Conservation (phyloP, 2,329 filamentous ascomycete species). For the Pseudogymnoascus sp. region DNA sequence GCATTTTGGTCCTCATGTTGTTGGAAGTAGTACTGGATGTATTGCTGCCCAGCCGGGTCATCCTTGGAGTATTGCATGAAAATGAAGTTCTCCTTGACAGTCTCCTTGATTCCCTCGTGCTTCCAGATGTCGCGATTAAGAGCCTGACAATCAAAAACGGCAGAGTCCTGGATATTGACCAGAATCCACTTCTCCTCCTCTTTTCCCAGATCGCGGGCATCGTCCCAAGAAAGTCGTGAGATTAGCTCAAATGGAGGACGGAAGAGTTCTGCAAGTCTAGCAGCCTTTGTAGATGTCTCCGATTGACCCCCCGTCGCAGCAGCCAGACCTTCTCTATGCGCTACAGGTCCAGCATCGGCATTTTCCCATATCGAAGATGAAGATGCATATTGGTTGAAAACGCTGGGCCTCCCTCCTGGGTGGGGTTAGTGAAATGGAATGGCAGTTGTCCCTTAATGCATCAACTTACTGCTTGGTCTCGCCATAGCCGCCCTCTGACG, state of each 20-base stretch:
- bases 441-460: background rate
- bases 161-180: conserved; percentile 89
- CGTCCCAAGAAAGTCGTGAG: conserved; percentile 68
- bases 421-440: conserved; percentile 9
- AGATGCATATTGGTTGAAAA: conserved; percentile 58
- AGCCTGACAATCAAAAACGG: conserved; percentile 88
- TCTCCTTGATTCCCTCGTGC: conserved; percentile 65
- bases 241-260: conserved; percentile 89
- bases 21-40: conserved; percentile 82
- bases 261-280: conserved; percentile 81
- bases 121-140: conserved; percentile 97
- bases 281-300: conserved; percentile 59
- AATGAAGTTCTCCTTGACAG: conserved; percentile 84
- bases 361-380: conserved; percentile 40
- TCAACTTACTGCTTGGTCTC: conserved; percentile 20
- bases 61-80: conserved; percentile 92
- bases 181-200: conserved; percentile 88
- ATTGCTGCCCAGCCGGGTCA: conserved; percentile 67
- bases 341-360: conserved; percentile 35
- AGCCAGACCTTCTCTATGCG: conserved; percentile 44
- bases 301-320: conserved; percentile 57
- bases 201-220: conserved; percentile 76
- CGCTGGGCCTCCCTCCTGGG: conserved; percentile 42
- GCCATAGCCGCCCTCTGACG: conserved; percentile 28
- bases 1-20: conserved; percentile 74